Evolutionary conservation across 352 stramenopile genomes (phyloP), one percentile per base, ranked within the genome.

Genomic region (Phytopythium chamaehyphon): DNA sequence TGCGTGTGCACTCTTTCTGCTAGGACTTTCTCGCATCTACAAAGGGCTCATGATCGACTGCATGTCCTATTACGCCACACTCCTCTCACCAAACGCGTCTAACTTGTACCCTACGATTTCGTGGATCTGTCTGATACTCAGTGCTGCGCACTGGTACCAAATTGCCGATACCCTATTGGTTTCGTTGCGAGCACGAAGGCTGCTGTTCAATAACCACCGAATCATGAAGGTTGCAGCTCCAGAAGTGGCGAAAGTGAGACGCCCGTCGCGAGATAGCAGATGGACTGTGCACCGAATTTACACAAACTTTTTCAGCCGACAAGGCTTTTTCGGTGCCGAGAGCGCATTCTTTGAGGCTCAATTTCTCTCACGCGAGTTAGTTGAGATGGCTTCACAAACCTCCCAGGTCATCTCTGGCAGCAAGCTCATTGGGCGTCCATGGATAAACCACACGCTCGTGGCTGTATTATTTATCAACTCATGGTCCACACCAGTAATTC

Each of bases 391-490:
- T 14, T 73, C 62, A 15, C 69, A 76, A 40, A 67, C 57, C 0
- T 26, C 60, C 5, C 66, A 76, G 35, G 63, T 73, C 2, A 63
- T 69, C 35, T 52, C 51, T 24, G 49, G 55, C 3, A 80, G 69
- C n/a, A 9, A 62, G 0, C 54, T 65, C 8, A 55, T 80, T 18
- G 47, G 66, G 6, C 61, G 55, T 10, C 49, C 54, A 16, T 75
- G 63, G 64, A 55, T 75, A 36, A 80, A 80, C 43, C 56, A 70
- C 31, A 28, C 71, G 21, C 71, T 54, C 6, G 66, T 80, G 1
- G 36, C 7, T 1, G 18, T 73, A 23, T 62, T 66, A 9, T 57
- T 71, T 24, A 16, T 66, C 46, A 73, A 67, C 19, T 62, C 39
- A 18, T 68, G 60, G 54, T 68, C 64, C 3, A 73, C 64, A 6